phyloP scores from a whole-genome alignment of 1,284 basidiomycete genomes.

The Microbotryomycetes sp. region DNA sequence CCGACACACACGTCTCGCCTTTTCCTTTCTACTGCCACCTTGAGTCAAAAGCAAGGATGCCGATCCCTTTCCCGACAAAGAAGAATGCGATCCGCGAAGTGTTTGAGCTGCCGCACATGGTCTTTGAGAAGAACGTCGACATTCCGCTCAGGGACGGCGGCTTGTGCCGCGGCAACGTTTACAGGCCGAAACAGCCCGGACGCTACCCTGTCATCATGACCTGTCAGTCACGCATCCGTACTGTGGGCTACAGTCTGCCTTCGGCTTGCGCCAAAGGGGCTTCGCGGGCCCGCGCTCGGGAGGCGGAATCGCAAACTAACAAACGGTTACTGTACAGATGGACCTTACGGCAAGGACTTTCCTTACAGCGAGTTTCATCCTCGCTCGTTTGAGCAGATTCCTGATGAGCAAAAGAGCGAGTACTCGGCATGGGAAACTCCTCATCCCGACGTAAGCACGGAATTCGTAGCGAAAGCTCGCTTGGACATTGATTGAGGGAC shows the following conservation, averaged over 20 bases:
- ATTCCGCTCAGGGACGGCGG: slow-evolving; percentile 38
- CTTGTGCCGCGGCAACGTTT: slow-evolving; percentile 38
- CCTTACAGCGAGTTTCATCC: slow-evolving; percentile 36
- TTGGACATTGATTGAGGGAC: neutral
- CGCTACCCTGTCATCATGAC: slow-evolving; percentile 38
- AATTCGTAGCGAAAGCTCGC: too few relatives aligned
- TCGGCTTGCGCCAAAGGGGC: too few relatives aligned
- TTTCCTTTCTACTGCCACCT: neutral
- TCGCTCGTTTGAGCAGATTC: slow-evolving; percentile 35
- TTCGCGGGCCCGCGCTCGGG: too few relatives aligned
- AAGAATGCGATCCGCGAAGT: slow-evolving; percentile 4
- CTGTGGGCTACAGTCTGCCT: neutral
- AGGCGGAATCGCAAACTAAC: too few relatives aligned
- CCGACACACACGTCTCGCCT: neutral
- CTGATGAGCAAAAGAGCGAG: slow-evolving; percentile 37
- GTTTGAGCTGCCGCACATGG: neutral
- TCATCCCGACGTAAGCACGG: slow-evolving; percentile 27
- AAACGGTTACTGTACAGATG: too few relatives aligned
- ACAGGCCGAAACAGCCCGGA: slow-evolving; percentile 29
- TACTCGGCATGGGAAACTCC: slow-evolving; percentile 40
- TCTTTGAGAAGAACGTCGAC: slow-evolving; percentile 37
- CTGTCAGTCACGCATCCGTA: slow-evolving; percentile 10
- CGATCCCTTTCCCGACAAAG: neutral
- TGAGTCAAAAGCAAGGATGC: neutral
- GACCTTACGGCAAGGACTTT: slow-evolving; percentile 40